These are phyloP conservation scores for Wickerhamomyces chaumierensis DNA, from an alignment of 805 yeast species.

Conservation along the genomic window DNA sequence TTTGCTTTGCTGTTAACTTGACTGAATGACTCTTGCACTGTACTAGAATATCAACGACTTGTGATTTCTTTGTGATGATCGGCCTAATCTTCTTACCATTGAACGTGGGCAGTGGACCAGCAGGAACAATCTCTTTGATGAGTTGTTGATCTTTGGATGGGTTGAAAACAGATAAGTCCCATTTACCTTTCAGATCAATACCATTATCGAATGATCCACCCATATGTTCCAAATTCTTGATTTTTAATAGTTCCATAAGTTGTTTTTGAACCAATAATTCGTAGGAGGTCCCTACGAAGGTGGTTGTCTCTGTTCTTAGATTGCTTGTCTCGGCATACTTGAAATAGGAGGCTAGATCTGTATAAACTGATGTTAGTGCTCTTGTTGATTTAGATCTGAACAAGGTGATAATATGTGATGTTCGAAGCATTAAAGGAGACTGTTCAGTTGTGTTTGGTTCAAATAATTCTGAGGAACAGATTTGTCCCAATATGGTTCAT, in stretches of 20 bases:
- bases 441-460: no score
- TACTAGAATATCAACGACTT: conserved; percentile 11
- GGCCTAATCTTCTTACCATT: conserved; percentile 8
- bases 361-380: not conserved
- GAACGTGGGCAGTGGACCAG: conserved; percentile 1
- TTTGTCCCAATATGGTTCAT: no score
- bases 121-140: no score
- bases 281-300: conserved; percentile 16
- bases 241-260: conserved; percentile 4
- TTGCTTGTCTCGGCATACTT: conserved; percentile 9
- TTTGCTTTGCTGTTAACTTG: conserved; percentile 17
- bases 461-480: no score
- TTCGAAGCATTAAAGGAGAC: no score
- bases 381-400: not conserved
- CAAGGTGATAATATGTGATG: no score
- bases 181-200: conserved; percentile 13
- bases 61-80: conserved; percentile 1
- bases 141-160: not conserved
- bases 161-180: conserved; percentile 7
- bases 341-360: conserved; percentile 6
- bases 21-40: conserved; percentile 16
- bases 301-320: conserved; percentile 12
- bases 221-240: conserved; percentile 5
- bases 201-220: conserved; percentile 20
- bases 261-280: conserved; percentile 12